Conservation (phyloP, 2,329 filamentous ascomycete species). For the Aspergillus chevalieri region DNA sequence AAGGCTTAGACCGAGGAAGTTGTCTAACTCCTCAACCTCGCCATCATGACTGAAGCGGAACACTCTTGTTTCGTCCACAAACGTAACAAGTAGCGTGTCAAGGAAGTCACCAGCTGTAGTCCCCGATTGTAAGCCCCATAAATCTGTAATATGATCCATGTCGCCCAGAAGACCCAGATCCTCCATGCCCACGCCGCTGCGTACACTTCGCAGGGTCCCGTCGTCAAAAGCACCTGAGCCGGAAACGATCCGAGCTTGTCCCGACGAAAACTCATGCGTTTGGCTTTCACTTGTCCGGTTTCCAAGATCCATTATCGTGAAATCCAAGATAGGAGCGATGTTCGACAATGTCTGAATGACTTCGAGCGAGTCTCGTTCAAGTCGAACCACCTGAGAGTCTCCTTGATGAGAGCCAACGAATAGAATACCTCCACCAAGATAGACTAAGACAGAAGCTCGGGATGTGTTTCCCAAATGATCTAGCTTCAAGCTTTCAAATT, state of each 20-base stretch:
- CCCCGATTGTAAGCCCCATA: conserved; percentile 62
- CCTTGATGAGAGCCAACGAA: conserved; percentile 92
- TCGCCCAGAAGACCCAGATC: conserved; percentile 77
- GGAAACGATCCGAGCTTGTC: conserved; percentile 87
- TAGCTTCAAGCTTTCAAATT: conserved; percentile 68
- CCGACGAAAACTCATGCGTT: conserved; percentile 87
- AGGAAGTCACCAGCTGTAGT: conserved; percentile 33
- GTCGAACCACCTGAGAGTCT: conserved; percentile 74
- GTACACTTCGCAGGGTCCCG: conserved; percentile 79
- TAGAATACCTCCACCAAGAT: conserved; percentile 60
- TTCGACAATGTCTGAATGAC: conserved; percentile 73
- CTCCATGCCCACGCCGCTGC: conserved; percentile 88
- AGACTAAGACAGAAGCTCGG: conserved; percentile 70
- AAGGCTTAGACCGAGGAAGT: conserved; percentile 65
- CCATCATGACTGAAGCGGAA: conserved; percentile 70
- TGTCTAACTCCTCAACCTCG: conserved; percentile 79
- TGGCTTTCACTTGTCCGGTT: conserved; percentile 72
- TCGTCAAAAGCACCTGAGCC: conserved; percentile 87
- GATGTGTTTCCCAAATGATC: conserved; percentile 63
- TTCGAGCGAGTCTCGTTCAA: conserved; percentile 56
- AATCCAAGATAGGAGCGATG: conserved; percentile 87
- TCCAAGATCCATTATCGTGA: conserved; percentile 93
- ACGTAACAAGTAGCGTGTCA: conserved; percentile 74
- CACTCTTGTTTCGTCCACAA: conserved; percentile 74
- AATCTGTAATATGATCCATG: conserved; percentile 64